Evolutionary conservation across 2,329 filamentous ascomycete genomes (phyloP), one percentile per base, ranked within the genome.

Genomic region (Scopulariopsis brevicaulis): DNA sequence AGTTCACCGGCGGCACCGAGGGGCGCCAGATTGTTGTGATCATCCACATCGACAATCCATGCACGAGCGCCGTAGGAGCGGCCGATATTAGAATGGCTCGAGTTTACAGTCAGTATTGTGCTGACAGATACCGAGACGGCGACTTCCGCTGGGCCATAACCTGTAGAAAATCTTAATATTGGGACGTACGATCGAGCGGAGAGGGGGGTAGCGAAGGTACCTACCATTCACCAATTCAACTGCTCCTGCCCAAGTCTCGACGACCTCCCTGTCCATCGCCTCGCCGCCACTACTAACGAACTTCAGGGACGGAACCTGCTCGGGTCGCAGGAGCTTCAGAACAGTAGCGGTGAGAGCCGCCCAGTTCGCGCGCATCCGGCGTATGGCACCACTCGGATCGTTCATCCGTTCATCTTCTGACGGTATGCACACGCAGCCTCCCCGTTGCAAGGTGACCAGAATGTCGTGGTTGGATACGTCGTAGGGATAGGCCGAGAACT

Each of bases 1-100:
- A 74, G 62, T 57, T 74, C 72, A 2, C 69, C 70, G 1, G 65
- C 54, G 7, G 51, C 58, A 1, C 69, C 69, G 40, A 61, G 57
- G 7, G 69, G 68, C 48, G 66, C 60, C 2, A 71, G 64, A 0
- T 34, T 60, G 50, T 59, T 58, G 22, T 62, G 54, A 4, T 69
- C 64, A 1, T 61, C 60, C 0, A 66, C 61, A n/a, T 67, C 62
- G 1, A 66, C 63, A 20, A 71, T 59, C 66, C 68, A 70, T n/a
- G 15, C 7, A 1, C 6, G 6, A n/a, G 6, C n/a, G 3, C 40
- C 40, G 6, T 7, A 15, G 15, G 11, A 6, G 2, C 18, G 8
- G 3, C 40, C 40, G 14, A 46, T 46, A 4, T 7, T 18, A 2
- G 40, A n/a, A 8, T 15, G 15, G 5, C 6, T n/a, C 15, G 15